These are phyloP conservation scores for Pseudocercospora fijiensis DNA, from an alignment of 2,329 filamentous ascomycete genomes.

Conservation along the genomic window DNA sequence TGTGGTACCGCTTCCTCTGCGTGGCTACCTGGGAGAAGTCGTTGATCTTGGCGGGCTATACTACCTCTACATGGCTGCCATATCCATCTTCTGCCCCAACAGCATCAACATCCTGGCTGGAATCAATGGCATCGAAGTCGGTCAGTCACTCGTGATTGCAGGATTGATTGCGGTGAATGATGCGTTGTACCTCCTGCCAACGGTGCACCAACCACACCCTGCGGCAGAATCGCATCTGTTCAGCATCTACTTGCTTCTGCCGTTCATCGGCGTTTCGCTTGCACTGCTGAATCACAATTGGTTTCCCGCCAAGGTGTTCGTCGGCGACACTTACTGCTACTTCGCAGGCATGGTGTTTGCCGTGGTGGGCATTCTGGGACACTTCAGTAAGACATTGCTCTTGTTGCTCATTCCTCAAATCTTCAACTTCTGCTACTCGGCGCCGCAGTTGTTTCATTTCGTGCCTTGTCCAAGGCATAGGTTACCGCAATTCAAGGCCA, in stretches of 20 bases:
- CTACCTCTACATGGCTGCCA: conserved; percentile 93
- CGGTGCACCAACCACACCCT: conserved; percentile 74
- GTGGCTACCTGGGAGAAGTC: conserved; percentile 79
- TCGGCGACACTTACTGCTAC: conserved; percentile 99
- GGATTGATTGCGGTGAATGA: conserved; percentile 83
- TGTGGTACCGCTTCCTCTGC: conserved; percentile 82
- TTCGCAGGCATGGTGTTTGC: conserved; percentile 99
- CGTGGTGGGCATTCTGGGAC: conserved; percentile 91
- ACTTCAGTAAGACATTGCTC: conserved; percentile 95
- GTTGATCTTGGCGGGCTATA: conserved; percentile 75
- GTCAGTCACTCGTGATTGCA: conserved; percentile 89
- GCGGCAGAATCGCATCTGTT: conserved; percentile 95
- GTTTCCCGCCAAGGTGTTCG: conserved; percentile 93
- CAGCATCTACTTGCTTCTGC: conserved; percentile 89
- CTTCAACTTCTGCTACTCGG: conserved; percentile 94
- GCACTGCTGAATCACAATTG: conserved; percentile 90
- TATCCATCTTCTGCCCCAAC: conserved; percentile 97
- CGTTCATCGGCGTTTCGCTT: conserved; percentile 87
- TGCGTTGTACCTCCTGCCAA: conserved; percentile 71
- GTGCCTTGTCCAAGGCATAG: conserved; percentile 92
- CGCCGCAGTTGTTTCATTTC: conserved; percentile 84
- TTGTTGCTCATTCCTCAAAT: conserved; percentile 90
- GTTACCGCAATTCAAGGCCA: conserved; percentile 81
- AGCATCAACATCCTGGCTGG: conserved; percentile 99
- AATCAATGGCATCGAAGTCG: conserved; percentile 97